Percentiles rank a stretch among this genome's conserved stretches.
Evolutionary conservation across 495 filamentous ascomycete species (phyloP).

Genomic region (Cladorrhinum samala): DNA sequence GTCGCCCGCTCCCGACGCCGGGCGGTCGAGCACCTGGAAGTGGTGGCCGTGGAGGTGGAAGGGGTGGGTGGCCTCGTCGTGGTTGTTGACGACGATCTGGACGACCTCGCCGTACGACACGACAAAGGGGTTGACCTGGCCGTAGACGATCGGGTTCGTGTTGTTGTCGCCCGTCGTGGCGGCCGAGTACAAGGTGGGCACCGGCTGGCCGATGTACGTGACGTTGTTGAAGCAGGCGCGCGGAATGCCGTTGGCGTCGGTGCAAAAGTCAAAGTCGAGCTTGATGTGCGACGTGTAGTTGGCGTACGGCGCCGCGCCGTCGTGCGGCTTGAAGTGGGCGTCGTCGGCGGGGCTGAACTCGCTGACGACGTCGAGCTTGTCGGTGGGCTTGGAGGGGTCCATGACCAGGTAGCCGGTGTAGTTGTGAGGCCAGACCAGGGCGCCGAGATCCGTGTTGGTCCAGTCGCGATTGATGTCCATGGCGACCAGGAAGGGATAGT

Average conservation of each 20-base stretch:
- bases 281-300: slow-evolving; percentile 48
- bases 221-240: slow-evolving; percentile 71
- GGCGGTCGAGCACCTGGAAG: slow-evolving; percentile 64
- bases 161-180: slow-evolving; percentile 56
- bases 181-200: slow-evolving; percentile 73
- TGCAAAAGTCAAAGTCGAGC: slow-evolving; percentile 55
- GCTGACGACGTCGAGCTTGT: slow-evolving; percentile 41
- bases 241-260: slow-evolving; percentile 57
- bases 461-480: slow-evolving; percentile 44
- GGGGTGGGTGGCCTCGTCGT: slow-evolving; percentile 54
- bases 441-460: slow-evolving; percentile 22
- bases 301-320: slow-evolving; percentile 41
- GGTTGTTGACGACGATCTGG: slow-evolving; percentile 77
- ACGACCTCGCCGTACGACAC: slow-evolving; percentile 60
- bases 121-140: slow-evolving; percentile 63
- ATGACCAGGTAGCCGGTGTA: slow-evolving; percentile 59
- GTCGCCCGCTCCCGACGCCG: slow-evolving; percentile 31
- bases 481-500: slow-evolving; percentile 52
- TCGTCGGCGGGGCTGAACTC: slow-evolving; percentile 60
- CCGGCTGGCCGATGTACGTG: slow-evolving; percentile 66
- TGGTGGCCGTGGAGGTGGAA: slow-evolving; percentile 66
- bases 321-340: slow-evolving; percentile 51
- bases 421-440: slow-evolving; percentile 31
- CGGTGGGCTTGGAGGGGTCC: slow-evolving; percentile 49
- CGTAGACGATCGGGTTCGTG: slow-evolving; percentile 62